Conservation (phyloP, 345 rosid genomes). For the Eucalyptus pauciflora region DNA sequence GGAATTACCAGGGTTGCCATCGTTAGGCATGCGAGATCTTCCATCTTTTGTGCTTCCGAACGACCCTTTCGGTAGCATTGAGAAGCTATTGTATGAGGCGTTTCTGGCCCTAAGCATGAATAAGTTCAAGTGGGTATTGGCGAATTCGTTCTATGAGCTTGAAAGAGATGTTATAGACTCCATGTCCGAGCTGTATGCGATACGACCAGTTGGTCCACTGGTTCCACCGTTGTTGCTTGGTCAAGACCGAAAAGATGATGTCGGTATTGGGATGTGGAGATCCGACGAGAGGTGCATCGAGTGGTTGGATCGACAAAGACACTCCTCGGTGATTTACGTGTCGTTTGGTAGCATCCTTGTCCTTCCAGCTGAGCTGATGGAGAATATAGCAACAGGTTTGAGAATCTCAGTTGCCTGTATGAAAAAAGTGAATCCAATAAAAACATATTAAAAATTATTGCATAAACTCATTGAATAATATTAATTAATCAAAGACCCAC, state of each 20-base stretch:
- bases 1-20: conserved; percentile 27
- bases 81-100: neutral
- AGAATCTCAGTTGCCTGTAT: neutral
- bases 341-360: conserved; percentile 41
- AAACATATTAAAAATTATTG: neutral
- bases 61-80: neutral
- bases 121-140: conserved; percentile 42
- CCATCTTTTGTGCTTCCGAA: conserved; percentile 33
- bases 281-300: conserved; percentile 21
- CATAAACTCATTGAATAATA: neutral
- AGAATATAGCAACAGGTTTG: conserved; percentile 22
- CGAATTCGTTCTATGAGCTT: conserved; percentile 33
- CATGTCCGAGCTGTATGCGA: conserved; percentile 3
- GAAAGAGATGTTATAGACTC: conserved; percentile 25
- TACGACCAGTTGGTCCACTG: conserved; percentile 45
- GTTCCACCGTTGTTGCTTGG: conserved; percentile 32
- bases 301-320: conserved; percentile 39
- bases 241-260: neutral
- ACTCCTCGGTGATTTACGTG: conserved; percentile 44
- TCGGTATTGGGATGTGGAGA: conserved; percentile 19
- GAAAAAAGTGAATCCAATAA: neutral
- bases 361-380: conserved; percentile 15
- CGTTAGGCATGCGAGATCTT: conserved; percentile 24
- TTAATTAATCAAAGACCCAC: neutral
- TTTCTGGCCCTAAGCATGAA: conserved; percentile 7